Conservation (phyloP, 139 green algal genomes). For the Pseudopediastrum boryanum region DNA sequence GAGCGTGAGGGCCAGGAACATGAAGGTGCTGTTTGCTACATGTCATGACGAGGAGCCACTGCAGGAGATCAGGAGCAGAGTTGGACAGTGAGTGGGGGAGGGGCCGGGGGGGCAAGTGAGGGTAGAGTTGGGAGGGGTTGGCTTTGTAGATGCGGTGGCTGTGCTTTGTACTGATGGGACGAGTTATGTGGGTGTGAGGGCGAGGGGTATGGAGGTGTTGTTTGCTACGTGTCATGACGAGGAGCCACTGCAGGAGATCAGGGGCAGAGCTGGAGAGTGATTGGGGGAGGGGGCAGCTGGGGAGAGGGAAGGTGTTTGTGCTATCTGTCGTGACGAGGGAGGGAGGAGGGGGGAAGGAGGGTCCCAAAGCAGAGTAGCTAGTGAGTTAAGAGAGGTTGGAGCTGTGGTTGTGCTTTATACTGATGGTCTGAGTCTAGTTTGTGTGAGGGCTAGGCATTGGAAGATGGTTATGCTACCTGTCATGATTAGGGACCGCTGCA, state of each 20-base stretch:
- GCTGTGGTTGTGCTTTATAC: no score
- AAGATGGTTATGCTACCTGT: slow-evolving; percentile 72
- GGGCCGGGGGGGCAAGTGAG: neutral
- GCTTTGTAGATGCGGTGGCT: neutral
- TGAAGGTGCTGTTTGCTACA: slow-evolving; percentile 74
- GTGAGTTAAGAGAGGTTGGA: neutral
- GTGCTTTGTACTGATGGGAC: slow-evolving; percentile 92
- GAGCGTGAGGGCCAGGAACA: slow-evolving; percentile 91
- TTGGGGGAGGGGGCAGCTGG: neutral
- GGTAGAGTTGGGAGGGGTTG: neutral
- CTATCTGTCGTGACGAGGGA: no score
- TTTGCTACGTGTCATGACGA: slow-evolving; percentile 73
- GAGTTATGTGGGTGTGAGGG: slow-evolving; percentile 88
- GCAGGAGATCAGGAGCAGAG: slow-evolving; percentile 44
- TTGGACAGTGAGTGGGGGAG: slow-evolving; percentile 13
- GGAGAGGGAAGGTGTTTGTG: no score
- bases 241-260: slow-evolving; percentile 56
- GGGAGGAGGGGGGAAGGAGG: no score
- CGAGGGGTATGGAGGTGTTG: slow-evolving; percentile 86
- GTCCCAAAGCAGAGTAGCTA: no score
- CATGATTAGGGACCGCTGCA: slow-evolving; percentile 61
- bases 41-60: slow-evolving; percentile 67
- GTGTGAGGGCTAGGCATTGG: slow-evolving; percentile 92
- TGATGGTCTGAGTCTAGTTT: slow-evolving; percentile 91
- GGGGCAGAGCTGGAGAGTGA: slow-evolving; percentile 19